phyloP scores from a whole-genome alignment of 768 basidiomycete genomes.

The Ramaria sp. region DNA sequence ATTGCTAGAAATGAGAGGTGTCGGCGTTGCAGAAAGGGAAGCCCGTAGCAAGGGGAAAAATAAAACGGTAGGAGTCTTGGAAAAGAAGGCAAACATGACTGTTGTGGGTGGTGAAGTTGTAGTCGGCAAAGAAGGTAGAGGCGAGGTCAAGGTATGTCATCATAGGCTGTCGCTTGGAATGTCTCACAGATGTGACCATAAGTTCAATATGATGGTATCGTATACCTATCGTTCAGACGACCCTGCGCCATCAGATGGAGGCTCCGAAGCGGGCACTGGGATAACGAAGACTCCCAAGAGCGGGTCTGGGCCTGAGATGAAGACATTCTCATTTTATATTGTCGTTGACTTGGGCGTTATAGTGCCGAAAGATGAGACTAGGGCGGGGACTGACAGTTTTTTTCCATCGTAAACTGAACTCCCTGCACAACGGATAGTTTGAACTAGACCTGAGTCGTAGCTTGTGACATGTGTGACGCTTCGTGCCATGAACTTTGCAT shows the following conservation, averaged over 20 bases:
- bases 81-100: constrained; percentile 83
- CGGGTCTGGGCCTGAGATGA: constrained; percentile 56
- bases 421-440: background rate
- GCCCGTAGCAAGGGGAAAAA: constrained; percentile 15
- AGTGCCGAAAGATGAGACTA: constrained; percentile 37
- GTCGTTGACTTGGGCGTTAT: constrained; percentile 72
- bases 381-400: too few relatives aligned
- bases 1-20: constrained; percentile 38
- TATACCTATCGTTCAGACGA: constrained; percentile 95
- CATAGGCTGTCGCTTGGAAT: background rate
- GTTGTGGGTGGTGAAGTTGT: constrained; percentile 84
- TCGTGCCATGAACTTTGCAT: background rate
- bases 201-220: constrained; percentile 93
- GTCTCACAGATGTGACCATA: background rate
- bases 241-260: constrained; percentile 52
- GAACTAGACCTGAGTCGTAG: background rate
- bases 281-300: constrained; percentile 24
- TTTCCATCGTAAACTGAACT: too few relatives aligned
- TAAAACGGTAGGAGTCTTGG: constrained; percentile 64
- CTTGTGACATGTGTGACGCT: background rate
- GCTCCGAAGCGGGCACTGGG: constrained; percentile 31
- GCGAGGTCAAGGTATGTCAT: constrained; percentile 64
- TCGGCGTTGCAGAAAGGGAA: background rate
- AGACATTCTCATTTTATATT: constrained; percentile 85
- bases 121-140: constrained; percentile 67